A percentile compares a stretch with the other conserved stretches of the same genome.
phyloP scores from a whole-genome alignment of 2,329 filamentous ascomycete species.

The Fusarium aywerte region DNA sequence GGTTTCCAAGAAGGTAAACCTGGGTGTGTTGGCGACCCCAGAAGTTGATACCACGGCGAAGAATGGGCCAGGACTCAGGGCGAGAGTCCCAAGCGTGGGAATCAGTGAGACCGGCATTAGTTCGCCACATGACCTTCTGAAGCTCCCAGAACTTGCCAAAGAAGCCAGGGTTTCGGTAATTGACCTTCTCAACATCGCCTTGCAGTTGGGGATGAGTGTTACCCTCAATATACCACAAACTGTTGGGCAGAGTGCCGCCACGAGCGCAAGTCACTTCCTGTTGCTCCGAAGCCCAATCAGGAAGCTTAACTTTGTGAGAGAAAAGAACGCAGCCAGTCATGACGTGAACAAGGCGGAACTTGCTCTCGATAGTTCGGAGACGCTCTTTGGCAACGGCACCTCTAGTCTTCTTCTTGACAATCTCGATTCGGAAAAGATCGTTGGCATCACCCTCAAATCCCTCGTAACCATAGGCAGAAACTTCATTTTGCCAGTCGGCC shows the following conservation, averaged over 20 bases:
- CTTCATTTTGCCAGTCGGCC: slow-evolving; percentile 93
- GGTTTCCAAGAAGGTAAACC: slow-evolving; percentile 96
- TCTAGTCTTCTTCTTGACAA: slow-evolving; percentile 88
- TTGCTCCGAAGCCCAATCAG: slow-evolving; percentile 97
- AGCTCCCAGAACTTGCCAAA: slow-evolving; percentile 98
- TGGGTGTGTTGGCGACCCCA: slow-evolving; percentile 95
- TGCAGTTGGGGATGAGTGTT: slow-evolving; percentile 86
- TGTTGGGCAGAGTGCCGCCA: slow-evolving; percentile 92
- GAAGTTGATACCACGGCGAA: slow-evolving; percentile 97
- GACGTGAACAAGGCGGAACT: slow-evolving; percentile 93
- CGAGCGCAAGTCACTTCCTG: slow-evolving; percentile 98
- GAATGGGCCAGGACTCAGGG: slow-evolving; percentile 89
- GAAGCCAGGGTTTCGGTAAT: slow-evolving; percentile 94
- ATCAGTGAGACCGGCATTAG: slow-evolving; percentile 94
- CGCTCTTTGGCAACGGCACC: slow-evolving; percentile 82
- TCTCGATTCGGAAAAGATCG: slow-evolving; percentile 94
- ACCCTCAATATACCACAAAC: slow-evolving; percentile 93
- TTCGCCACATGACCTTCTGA: slow-evolving; percentile 98
- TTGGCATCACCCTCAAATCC: slow-evolving; percentile 98
- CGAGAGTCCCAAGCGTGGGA: slow-evolving; percentile 98
- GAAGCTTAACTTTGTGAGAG: slow-evolving; percentile 98
- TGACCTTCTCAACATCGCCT: slow-evolving; percentile 86
- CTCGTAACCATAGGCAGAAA: slow-evolving; percentile 96
- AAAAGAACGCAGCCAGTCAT: slow-evolving; percentile 98
- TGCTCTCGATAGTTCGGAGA: slow-evolving; percentile 92